Base-by-base conservation (phyloP, 768 basidiomycete species). In the Neoboletus magnificus region DNA sequence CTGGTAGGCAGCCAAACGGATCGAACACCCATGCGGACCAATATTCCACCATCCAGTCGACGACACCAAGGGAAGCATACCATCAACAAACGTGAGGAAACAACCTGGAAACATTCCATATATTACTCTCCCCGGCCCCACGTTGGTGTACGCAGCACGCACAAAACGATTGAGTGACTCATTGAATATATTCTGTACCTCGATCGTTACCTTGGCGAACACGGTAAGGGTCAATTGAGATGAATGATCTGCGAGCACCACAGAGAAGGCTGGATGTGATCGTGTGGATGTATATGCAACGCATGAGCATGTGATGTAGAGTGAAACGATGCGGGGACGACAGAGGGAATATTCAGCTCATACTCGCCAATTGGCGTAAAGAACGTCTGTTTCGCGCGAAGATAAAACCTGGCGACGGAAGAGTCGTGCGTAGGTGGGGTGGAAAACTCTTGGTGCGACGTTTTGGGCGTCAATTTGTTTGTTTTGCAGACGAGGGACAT, bases 351-450 rank as follows among this genome's bases (percentile, higher is more conserved):
- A 57, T 86, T 80, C 62, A 91, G 83, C 58, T 89, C 87, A 62
- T 87, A 91, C 41, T 79, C 76, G 44, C 84, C 82, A 54, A 81
- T 81, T n/a, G 87, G 87, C 3, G 84, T 86, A 58, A 91, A 82
- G 66, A 92, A 92, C 1, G 89, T 91, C 65, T 88, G 82, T 62
- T 89, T 90, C 11, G 89, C 89, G 36, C 89, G 84, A 4, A 81
- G 74, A 65, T 88, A 92, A 71, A 90, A 91, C 75, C 86, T 79
- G 56, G 86, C 82, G 47, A 91, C 75, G 5, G 83, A 71, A 0
- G 82, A 81, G 47, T 77, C 75, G 29, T 77, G 79, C 3, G 67
- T 60, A 3, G 76, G 63, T 0, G 78, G 75, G 5, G 68, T 58
- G 5, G 55, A 35, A 22, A 66, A 69, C 59, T 65, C 22, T 64